Base-by-base conservation (phyloP, 768 basidiomycete species). In the Gloeopeniophorella convolvens region DNA sequence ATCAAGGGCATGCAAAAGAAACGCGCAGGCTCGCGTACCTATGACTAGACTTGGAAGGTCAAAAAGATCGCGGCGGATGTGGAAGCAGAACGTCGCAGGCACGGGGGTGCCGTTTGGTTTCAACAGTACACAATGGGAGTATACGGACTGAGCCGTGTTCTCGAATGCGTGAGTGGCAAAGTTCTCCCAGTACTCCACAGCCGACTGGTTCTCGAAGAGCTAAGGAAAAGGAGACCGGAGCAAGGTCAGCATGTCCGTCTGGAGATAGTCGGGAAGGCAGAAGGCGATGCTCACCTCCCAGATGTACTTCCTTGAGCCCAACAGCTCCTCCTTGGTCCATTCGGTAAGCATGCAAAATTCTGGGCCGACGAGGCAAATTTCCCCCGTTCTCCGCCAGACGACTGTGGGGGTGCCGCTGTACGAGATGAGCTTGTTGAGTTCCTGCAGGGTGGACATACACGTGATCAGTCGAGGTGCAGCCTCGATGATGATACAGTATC, bases 111-210 rank as follows among this genome's bases (percentile, higher is more conserved):
- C 89, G 23, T 77, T 78, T 5, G 89, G 87, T 64, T 93, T 92
- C 56, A 94, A 76, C 36, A 96, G 66, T 26, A 92, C 88, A 54
- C 91, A 93, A 60, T 93, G 88, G 51, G 89, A 88, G 66, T 92
- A 94, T 45, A 98, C 90, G 1, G 90, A 89, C 69, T 92, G 92
- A 31, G 92, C 90, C 44, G 93, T 91, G 68, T 93, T 96, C 66
- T 99, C 95, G 61, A 99, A 99, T 6, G 96, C 95, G 67, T 97
- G 92, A 42, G 85, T 82, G 23, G 91, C 90, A 65, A 98, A 98
- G 66, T 89, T 91, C 68, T 98, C 96, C 85, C 89, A 93, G 65
- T 92, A 93, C 65, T 92, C 88, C 44, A 96, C 94, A 44, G 84
- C 89, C 42, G 92, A 94, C 66, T 91, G 87, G 65, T 93, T 90